These are phyloP conservation scores for Mucor circinelloides DNA, from an alignment of 371 early-diverging fungal genomes.

Conservation along the genomic window DNA sequence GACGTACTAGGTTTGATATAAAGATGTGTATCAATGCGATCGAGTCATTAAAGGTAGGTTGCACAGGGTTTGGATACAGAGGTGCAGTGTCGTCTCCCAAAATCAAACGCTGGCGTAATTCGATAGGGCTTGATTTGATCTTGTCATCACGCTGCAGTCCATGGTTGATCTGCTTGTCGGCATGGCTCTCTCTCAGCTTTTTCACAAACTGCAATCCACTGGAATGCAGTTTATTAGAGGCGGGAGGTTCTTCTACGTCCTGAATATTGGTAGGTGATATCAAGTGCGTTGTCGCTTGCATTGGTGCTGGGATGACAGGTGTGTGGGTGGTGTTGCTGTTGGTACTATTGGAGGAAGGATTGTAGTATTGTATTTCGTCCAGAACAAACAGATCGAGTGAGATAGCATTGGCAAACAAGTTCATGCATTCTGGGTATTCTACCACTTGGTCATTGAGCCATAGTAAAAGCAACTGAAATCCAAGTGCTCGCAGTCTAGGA, in stretches of 20 bases:
- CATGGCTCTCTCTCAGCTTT: constrained; percentile 42
- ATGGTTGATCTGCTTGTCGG: constrained; percentile 35
- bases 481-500: constrained; percentile 68
- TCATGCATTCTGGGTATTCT: constrained; percentile 64
- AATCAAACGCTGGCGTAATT: constrained; percentile 38
- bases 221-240: constrained; percentile 24
- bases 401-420: constrained; percentile 68
- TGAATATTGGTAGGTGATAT: constrained; percentile 15
- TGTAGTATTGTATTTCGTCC: constrained; percentile 54
- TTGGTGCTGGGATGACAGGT: background rate
- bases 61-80: constrained; percentile 58
- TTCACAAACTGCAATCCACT: constrained; percentile 44
- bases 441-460: constrained; percentile 72
- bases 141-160: constrained; percentile 38
- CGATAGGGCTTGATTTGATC: constrained; percentile 31
- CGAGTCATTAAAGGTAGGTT: constrained; percentile 61
- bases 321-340: background rate
- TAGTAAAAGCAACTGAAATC: constrained; percentile 73
- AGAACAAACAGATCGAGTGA: constrained; percentile 66
- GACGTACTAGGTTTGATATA: constrained; percentile 58
- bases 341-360: constrained; percentile 16
- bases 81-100: constrained; percentile 50
- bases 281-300: constrained; percentile 23
- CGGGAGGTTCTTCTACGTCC: background rate
- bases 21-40: constrained; percentile 62